phyloP scores from a whole-genome alignment of 495 filamentous ascomycete species.

The Ramalina intermedia region DNA sequence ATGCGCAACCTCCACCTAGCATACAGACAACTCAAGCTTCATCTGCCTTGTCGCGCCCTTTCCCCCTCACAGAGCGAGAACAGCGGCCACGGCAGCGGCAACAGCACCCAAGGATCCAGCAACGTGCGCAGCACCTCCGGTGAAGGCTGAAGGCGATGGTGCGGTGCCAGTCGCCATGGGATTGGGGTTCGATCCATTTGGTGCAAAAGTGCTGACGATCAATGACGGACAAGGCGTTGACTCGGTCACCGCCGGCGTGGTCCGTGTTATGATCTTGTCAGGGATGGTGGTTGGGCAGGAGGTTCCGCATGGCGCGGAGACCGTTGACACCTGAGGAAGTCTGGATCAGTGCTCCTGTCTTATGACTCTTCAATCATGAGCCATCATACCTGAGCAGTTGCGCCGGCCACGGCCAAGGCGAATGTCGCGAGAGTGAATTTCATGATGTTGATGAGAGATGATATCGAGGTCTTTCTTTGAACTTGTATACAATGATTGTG shows the following conservation, averaged over 20 bases:
- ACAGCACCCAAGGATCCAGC: constrained; percentile 8
- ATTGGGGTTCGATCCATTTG: constrained; percentile 6
- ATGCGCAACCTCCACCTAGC: not conserved
- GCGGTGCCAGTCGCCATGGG: constrained; percentile 1
- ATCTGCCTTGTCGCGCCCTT: not conserved
- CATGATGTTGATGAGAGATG: constrained; percentile 2
- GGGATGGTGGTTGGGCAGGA: constrained; percentile 12
- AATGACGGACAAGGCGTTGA: constrained; percentile 15
- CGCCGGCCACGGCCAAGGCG: constrained; percentile 7
- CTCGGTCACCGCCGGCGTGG: constrained; percentile 5
- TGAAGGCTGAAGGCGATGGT: constrained; percentile 12
- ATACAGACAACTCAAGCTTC: not conserved
- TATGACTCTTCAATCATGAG: not conserved
- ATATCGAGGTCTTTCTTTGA: not conserved
- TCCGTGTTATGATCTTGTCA: constrained; percentile 13
- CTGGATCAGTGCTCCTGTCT: not conserved
- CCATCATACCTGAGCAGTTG: constrained; percentile 7
- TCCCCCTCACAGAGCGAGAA: constrained; percentile 3
- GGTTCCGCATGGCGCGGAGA: constrained; percentile 14
- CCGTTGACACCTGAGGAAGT: constrained; percentile 8
- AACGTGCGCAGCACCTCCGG: constrained; percentile 12
- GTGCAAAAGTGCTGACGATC: constrained; percentile 12
- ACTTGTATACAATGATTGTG: not conserved
- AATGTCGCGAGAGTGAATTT: constrained; percentile 10
- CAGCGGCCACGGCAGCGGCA: constrained; percentile 5